Evolutionary conservation across 2,329 filamentous ascomycete genomes (phyloP).

Genomic region (Fusarium sterilihyphosum): DNA sequence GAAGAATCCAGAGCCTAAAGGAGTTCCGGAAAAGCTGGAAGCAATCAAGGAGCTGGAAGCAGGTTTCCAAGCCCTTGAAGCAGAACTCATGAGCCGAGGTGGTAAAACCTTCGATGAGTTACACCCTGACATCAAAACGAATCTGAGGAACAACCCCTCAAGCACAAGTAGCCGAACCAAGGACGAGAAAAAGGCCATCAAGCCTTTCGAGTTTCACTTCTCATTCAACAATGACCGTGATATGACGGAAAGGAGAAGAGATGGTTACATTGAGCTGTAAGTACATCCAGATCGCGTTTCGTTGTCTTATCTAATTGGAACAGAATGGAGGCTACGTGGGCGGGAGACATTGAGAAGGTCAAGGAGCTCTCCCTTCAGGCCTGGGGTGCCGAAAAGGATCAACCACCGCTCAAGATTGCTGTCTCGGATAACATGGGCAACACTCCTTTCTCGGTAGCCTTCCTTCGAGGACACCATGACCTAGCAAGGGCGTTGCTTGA

Average conservation of each 20-base stretch:
- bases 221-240: slow-evolving; percentile 63
- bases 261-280: slow-evolving; percentile 72
- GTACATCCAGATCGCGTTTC: slow-evolving; percentile 39
- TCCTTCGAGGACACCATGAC: slow-evolving; percentile 71
- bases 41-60: slow-evolving; percentile 54
- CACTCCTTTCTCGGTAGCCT: slow-evolving; percentile 74
- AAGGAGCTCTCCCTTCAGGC: slow-evolving; percentile 69
- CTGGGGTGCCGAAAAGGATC: slow-evolving; percentile 64
- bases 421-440: slow-evolving; percentile 62
- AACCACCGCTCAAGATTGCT: slow-evolving; percentile 72
- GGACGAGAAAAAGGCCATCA: slow-evolving; percentile 30
- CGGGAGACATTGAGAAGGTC: slow-evolving; percentile 72
- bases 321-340: slow-evolving; percentile 78
- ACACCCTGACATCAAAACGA: slow-evolving; percentile 61
- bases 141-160: slow-evolving; percentile 4
- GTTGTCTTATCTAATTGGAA: slow-evolving; percentile 13
- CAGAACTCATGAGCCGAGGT: slow-evolving; percentile 62
- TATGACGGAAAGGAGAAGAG: slow-evolving; percentile 63
- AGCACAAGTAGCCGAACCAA: not conserved
- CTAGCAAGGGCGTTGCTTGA: slow-evolving; percentile 74
- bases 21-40: slow-evolving; percentile 61
- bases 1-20: slow-evolving; percentile 24
- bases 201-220: slow-evolving; percentile 60
- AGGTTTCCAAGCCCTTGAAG: slow-evolving; percentile 39
- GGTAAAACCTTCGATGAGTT: slow-evolving; percentile 75